Evolutionary conservation across 768 basidiomycete species (phyloP).

Genomic region (Sporobolomyces pararoseus): DNA sequence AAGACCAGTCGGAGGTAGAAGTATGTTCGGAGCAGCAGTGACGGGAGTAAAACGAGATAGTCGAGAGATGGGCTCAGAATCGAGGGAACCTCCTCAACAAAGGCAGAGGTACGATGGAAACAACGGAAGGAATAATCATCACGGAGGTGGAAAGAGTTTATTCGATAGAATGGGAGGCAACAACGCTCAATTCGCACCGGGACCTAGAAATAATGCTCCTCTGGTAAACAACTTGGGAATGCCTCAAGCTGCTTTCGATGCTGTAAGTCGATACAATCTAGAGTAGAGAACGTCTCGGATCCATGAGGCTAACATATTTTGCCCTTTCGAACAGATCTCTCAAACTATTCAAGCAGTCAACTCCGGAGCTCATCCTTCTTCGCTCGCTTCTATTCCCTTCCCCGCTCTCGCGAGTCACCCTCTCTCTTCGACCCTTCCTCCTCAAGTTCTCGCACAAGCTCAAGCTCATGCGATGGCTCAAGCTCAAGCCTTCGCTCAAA

Average conservation of each 20-base stretch:
- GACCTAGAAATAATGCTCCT: slow-evolving; percentile 16
- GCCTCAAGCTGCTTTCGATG: slow-evolving; percentile 35
- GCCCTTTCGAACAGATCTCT: slow-evolving; percentile 31
- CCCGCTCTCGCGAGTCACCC: slow-evolving; percentile 32
- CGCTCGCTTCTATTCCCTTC: slow-evolving; percentile 34
- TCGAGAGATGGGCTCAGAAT: slow-evolving; percentile 5
- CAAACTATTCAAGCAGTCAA: slow-evolving; percentile 35
- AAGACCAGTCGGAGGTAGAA: slow-evolving; percentile 9
- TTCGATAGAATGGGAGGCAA: slow-evolving; percentile 35
- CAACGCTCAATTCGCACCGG: slow-evolving; percentile 35
- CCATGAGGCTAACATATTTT: too few relatives aligned
- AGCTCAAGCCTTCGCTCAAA: slow-evolving; percentile 38
- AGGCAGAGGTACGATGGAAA: slow-evolving; percentile 23
- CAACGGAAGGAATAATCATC: slow-evolving; percentile 12
- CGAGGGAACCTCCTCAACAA: slow-evolving; percentile 12
- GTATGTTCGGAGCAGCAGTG: slow-evolving; percentile 43
- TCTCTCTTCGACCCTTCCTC: slow-evolving; percentile 18
- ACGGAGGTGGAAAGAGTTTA: slow-evolving; percentile 15
- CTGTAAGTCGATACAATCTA: slow-evolving; percentile 5
- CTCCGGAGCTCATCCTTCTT: slow-evolving; percentile 33
- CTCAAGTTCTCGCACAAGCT: slow-evolving; percentile 33
- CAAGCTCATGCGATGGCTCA: slow-evolving; percentile 39
- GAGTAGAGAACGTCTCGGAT: too few relatives aligned
- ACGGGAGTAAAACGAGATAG: slow-evolving; percentile 43
- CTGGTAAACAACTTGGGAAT: slow-evolving; percentile 26